phyloP scores from a whole-genome alignment of 2,329 filamentous ascomycete genomes.

The Cyphellophora europaea region DNA sequence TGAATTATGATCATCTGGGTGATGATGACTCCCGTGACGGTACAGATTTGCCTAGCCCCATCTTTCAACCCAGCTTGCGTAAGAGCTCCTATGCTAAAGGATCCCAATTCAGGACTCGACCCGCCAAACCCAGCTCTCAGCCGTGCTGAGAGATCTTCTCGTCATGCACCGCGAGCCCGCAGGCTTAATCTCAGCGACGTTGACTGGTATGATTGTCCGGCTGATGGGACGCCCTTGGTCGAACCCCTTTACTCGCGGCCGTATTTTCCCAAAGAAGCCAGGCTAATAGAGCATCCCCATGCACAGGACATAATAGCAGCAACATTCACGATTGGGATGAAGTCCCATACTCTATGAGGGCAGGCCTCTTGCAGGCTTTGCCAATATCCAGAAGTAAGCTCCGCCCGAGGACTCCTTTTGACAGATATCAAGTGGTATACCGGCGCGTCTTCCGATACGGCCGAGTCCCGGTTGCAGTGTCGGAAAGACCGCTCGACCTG shows the following conservation, averaged over 20 bases:
- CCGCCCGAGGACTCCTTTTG: no score
- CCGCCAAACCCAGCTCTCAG: slow-evolving; percentile 29
- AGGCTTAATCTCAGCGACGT: slow-evolving; percentile 94
- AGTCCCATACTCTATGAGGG: no score
- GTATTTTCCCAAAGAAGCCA: slow-evolving; percentile 16
- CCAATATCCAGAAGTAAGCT: no score
- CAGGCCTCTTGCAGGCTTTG: no score
- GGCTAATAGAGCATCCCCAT: slow-evolving; percentile 15
- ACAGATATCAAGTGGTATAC: no score
- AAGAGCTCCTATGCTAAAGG: slow-evolving; percentile 26
- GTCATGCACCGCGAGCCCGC: slow-evolving; percentile 69
- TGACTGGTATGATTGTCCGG: slow-evolving; percentile 67
- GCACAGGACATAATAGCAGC: not conserved
- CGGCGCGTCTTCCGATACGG: no score
- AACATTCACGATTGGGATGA: no score
- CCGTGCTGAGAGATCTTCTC: slow-evolving; percentile 47
- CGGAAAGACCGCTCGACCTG: no score
- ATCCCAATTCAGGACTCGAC: slow-evolving; percentile 27
- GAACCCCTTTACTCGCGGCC: no score
- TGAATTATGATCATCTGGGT: slow-evolving; percentile 84
- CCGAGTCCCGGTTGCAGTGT: no score
- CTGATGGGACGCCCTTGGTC: no score
- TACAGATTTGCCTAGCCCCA: slow-evolving; percentile 43
- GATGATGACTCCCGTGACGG: slow-evolving; percentile 73
- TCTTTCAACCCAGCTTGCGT: slow-evolving; percentile 21